These are phyloP conservation scores for Globisporangium heterothallicum DNA, from an alignment of 352 stramenopile species.

Conservation along the genomic window DNA sequence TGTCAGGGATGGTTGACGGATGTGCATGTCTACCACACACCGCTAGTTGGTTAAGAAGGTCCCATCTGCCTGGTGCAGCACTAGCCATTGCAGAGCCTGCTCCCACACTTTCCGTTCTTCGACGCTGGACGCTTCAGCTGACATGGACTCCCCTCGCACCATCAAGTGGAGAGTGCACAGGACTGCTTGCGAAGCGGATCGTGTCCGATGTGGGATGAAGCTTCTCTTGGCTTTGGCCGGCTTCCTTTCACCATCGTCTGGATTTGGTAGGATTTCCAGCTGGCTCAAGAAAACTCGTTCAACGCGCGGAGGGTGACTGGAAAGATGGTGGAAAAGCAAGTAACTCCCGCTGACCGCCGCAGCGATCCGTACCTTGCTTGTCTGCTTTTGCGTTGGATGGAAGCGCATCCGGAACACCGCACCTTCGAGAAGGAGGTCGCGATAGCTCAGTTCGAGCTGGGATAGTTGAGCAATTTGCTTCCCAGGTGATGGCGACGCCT, in stretches of 20 bases:
- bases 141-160: constrained; percentile 31
- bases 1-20: not conserved
- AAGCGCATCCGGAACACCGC: constrained; percentile 16
- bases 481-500: not conserved
- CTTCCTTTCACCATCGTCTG: not conserved
- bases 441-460: constrained; percentile 16
- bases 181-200: constrained; percentile 9
- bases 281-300: constrained; percentile 43
- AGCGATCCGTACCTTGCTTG: constrained; percentile 22
- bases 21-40: not conserved
- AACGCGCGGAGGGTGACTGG: constrained; percentile 14
- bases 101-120: constrained; percentile 31
- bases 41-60: constrained; percentile 1
- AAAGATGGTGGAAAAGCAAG: constrained; percentile 32
- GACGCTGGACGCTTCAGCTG: constrained; percentile 25
- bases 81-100: constrained; percentile 35
- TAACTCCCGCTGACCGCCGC: constrained; percentile 31
- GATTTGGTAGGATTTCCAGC: constrained; percentile 17
- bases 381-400: constrained; percentile 21
- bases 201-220: not conserved
- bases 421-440: constrained; percentile 19
- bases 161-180: constrained; percentile 32
- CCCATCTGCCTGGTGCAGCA: constrained; percentile 11
- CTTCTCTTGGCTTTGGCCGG: not conserved
- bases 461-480: no score